phyloP scores from a whole-genome alignment of 2,329 filamentous ascomycete genomes.

The Fusarium hainanense region DNA sequence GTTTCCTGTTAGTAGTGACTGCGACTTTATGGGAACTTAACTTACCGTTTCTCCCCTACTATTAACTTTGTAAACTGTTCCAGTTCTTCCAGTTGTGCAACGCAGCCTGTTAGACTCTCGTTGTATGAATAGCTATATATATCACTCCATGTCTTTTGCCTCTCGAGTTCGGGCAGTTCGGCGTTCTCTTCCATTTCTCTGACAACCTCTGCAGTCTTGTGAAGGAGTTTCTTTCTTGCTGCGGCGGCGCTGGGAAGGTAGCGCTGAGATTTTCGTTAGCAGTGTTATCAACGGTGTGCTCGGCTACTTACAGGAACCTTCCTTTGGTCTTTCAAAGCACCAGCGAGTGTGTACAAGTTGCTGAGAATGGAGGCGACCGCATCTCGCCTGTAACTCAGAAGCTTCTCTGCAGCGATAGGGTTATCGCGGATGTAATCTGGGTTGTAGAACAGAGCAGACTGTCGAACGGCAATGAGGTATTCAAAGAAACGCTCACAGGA shows the following conservation, averaged over 20 bases:
- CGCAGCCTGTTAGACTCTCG: slow-evolving; percentile 65
- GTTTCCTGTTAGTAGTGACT: slow-evolving; percentile 3
- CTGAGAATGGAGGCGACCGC: slow-evolving; percentile 68
- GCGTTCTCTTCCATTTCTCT: slow-evolving; percentile 43
- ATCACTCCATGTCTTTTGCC: slow-evolving; percentile 63
- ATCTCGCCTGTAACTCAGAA: slow-evolving; percentile 65
- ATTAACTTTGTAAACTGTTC: slow-evolving; percentile 68
- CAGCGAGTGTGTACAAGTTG: slow-evolving; percentile 68
- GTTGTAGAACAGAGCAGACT: slow-evolving; percentile 68
- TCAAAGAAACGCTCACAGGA: slow-evolving; percentile 69
- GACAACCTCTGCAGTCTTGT: slow-evolving; percentile 63
- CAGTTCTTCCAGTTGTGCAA: slow-evolving; percentile 64
- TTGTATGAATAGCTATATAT: slow-evolving; percentile 68
- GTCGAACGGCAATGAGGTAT: slow-evolving; percentile 66
- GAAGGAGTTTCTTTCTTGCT: slow-evolving; percentile 62
- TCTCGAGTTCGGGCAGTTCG: slow-evolving; percentile 43
- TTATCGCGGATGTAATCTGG: slow-evolving; percentile 63
- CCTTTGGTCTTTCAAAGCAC: slow-evolving; percentile 62
- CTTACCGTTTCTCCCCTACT: slow-evolving; percentile 64
- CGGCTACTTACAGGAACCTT: slow-evolving; percentile 59
- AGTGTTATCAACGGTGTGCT: neutral
- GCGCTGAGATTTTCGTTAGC: slow-evolving; percentile 47
- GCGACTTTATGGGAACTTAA: neutral
- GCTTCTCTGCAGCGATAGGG: slow-evolving; percentile 59
- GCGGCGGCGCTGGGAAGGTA: slow-evolving; percentile 68